Base-by-base conservation (phyloP, 345 rosid species). In the Boechera stricta region DNA sequence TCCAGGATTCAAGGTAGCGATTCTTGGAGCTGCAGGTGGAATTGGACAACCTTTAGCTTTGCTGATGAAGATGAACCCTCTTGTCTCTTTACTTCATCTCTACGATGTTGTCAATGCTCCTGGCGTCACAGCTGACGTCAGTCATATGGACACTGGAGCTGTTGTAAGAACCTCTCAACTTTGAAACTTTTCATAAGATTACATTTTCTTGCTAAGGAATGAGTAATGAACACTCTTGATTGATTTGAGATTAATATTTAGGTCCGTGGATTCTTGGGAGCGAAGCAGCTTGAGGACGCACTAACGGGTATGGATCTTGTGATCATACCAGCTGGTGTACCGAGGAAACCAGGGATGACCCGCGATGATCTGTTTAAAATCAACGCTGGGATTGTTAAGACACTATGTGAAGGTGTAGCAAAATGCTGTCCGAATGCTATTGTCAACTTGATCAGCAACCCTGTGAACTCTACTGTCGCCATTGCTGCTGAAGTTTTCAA, bases 261-360 rank as follows among this genome's bases (percentile, higher is more conserved):
- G 98, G 97, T 93, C 5, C 89, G 89, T 2, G 97, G 97, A 56
- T 93, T 89, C 87, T 80, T 89, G 79, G 98, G 98, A 55, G 81
- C 85, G 64, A 88, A 83, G 52, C 90, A 93, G 77, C 86, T 93
- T 52, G 98, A 88, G 60, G 86, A 81, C 79, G 95, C 95, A 0
- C 79, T 93, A 48, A 86, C 86, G 3, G 97, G 98, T 56, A 86
- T 89, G 89, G 92, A 90, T 80, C 89, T 90, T 75, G 98, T 90
- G 62, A 84, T 92, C 77, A 89, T 92, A 64, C 96, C 98, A 41
- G 96, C 98, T 35, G 96, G 98, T 69, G 80, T 90, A 38, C 96
- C 98, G 28, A 85, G 94, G 81, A 92, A 90, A 75, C 98, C 98
- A 35, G 94, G 96, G 78, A 90, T 90, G 96, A 92, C 91, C 0